These are phyloP conservation scores for Beauveria caledonica DNA, from an alignment of 2,329 filamentous ascomycete species.

Conservation along the genomic window DNA sequence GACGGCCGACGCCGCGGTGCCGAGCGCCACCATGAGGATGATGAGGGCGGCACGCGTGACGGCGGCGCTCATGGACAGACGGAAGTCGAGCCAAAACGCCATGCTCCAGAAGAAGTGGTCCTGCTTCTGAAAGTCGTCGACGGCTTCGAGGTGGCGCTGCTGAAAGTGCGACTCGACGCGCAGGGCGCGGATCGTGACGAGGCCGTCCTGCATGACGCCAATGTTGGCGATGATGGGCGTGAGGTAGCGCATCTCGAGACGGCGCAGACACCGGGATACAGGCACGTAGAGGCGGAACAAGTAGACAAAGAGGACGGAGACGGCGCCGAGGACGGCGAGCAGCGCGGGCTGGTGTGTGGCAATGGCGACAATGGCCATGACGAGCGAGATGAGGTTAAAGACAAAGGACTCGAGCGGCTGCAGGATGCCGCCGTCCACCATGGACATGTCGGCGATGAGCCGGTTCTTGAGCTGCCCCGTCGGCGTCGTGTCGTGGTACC, in stretches of 20 bases:
- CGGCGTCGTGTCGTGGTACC: slow-evolving; percentile 86
- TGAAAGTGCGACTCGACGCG: slow-evolving; percentile 73
- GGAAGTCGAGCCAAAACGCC: slow-evolving; percentile 75
- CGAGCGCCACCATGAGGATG: slow-evolving; percentile 62
- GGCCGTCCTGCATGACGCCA: slow-evolving; percentile 73
- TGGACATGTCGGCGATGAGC: slow-evolving; percentile 82
- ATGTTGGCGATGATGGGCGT: slow-evolving; percentile 90
- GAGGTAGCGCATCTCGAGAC: slow-evolving; percentile 82
- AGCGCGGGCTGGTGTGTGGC: slow-evolving; percentile 71
- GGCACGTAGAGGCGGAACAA: slow-evolving; percentile 74
- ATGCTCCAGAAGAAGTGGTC: slow-evolving; percentile 94
- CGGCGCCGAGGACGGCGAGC: slow-evolving; percentile 58
- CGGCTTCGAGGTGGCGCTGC: slow-evolving; percentile 67
- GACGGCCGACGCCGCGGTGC: slow-evolving; percentile 68
- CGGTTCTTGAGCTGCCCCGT: slow-evolving; percentile 88
- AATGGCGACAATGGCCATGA: slow-evolving; percentile 68
- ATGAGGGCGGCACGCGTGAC: slow-evolving; percentile 67
- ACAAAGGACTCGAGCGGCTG: slow-evolving; percentile 63
- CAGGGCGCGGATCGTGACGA: slow-evolving; percentile 82
- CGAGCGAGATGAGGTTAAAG: slow-evolving; percentile 62
- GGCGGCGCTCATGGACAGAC: slow-evolving; percentile 56
- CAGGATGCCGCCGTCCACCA: slow-evolving; percentile 80
- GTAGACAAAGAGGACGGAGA: slow-evolving; percentile 61
- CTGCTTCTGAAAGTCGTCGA: slow-evolving; percentile 86
- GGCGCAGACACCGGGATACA: slow-evolving; percentile 71